A percentile compares a stretch with the other conserved stretches of the same genome.
These are phyloP conservation scores for Plasmodium knowlesi DNA, from an alignment of 169 alveolate species.

Conservation along the genomic window DNA sequence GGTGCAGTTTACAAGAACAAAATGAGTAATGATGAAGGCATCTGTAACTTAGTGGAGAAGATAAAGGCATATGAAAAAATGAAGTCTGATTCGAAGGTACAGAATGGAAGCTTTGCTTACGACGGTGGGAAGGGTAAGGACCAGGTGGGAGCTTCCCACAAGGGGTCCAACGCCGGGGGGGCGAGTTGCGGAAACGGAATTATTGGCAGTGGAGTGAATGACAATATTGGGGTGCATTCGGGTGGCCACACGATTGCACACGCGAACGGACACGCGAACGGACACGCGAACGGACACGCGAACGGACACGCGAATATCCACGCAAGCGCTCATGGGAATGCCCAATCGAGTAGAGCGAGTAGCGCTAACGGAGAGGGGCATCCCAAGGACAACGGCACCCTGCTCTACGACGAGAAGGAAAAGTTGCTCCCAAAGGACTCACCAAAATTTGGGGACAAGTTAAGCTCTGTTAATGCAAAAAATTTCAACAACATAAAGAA, in stretches of 20 bases:
- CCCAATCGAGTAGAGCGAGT: neutral
- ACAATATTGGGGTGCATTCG: neutral
- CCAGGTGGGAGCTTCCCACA: neutral
- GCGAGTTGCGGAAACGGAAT: neutral
- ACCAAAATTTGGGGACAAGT: neutral
- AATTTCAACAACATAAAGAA: neutral
- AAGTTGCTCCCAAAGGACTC: constrained; percentile 4
- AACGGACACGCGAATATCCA: neutral
- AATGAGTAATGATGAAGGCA: neutral
- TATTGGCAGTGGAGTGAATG: neutral
- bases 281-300: neutral
- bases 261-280: neutral
- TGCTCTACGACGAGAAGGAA: constrained; percentile 18
- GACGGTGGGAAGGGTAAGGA: constrained; percentile 20
- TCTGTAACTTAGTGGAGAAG: neutral
- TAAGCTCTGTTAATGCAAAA: neutral
- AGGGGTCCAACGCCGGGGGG: neutral
- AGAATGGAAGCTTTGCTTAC: constrained; percentile 2
- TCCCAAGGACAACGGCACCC: neutral
- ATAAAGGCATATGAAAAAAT: constrained; percentile 14
- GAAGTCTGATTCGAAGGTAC: constrained; percentile 14
- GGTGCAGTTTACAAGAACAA: neutral
- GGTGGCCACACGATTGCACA: neutral
- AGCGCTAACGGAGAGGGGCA: neutral
- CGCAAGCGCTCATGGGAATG: neutral